Conservation (phyloP, 345 rosid genomes). For the Linum usitatissimum region DNA sequence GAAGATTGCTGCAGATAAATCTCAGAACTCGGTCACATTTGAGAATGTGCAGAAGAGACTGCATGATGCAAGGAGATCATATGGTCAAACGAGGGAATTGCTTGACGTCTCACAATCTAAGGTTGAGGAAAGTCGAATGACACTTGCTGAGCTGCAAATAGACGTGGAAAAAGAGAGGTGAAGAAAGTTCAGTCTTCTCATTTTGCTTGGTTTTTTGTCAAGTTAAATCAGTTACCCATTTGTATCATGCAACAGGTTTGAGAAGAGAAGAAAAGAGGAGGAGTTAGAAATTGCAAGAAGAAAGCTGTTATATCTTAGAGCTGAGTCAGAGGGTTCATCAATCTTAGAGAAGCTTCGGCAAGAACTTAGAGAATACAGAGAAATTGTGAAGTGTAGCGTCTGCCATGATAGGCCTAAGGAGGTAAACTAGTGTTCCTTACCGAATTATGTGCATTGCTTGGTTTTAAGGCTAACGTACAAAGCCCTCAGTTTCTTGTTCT, state of each 20-base stretch:
- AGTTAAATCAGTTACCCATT: constrained; percentile 4
- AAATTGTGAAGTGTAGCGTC: constrained; percentile 79
- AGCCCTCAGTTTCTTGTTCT: not conserved
- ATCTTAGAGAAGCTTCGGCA: constrained; percentile 57
- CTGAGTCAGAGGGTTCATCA: constrained; percentile 57
- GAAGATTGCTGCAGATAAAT: constrained; percentile 55
- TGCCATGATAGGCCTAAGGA: constrained; percentile 83
- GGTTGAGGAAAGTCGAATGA: constrained; percentile 41
- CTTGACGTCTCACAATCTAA: constrained; percentile 54
- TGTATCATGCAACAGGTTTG: constrained; percentile 40
- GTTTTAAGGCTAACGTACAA: too few relatives aligned
- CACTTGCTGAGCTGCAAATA: constrained; percentile 41
- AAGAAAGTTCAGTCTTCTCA: not conserved
- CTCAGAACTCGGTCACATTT: constrained; percentile 32
- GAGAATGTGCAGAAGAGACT: constrained; percentile 58
- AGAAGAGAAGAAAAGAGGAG: constrained; percentile 69
- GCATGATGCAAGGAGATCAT: constrained; percentile 43
- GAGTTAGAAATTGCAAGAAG: constrained; percentile 55
- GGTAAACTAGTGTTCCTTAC: constrained; percentile 29
- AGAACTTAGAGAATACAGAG: constrained; percentile 82
- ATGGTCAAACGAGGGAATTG: constrained; percentile 56
- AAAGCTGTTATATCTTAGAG: constrained; percentile 48
- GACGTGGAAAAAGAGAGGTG: constrained; percentile 77
- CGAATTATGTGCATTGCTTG: not conserved
- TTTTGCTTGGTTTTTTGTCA: not conserved